Evolutionary conservation across 495 filamentous ascomycete genomes (phyloP).

Genomic region (Aspergillus diversus): DNA sequence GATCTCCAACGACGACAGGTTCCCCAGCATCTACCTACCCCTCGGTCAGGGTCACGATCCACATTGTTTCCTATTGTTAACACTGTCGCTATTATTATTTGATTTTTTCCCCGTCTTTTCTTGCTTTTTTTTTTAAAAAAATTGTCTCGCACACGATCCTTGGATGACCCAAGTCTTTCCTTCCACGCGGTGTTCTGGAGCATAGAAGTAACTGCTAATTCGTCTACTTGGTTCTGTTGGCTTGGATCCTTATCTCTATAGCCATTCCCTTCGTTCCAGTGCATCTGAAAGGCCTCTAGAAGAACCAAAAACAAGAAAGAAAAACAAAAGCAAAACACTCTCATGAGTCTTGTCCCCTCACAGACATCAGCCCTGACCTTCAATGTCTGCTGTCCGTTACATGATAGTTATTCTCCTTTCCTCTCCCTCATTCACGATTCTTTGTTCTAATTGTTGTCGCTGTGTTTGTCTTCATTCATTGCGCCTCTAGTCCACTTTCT

Average conservation of each 20-base stretch:
- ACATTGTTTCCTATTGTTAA: slow-evolving; percentile 26
- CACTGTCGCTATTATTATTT: slow-evolving; percentile 19
- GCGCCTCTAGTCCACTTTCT: slow-evolving; percentile 23
- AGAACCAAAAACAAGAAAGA: slow-evolving; percentile 4
- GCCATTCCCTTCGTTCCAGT: slow-evolving; percentile 13
- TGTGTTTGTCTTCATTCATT: slow-evolving; percentile 29
- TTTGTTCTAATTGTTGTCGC: slow-evolving; percentile 18
- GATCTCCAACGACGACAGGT: slow-evolving; percentile 26
- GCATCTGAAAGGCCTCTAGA: slow-evolving; percentile 6
- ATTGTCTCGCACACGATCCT: slow-evolving; percentile 15
- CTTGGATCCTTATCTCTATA: slow-evolving; percentile 17
- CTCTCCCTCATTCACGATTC: slow-evolving; percentile 23
- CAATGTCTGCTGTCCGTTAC: slow-evolving; percentile 32
- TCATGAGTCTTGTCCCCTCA: slow-evolving; percentile 17
- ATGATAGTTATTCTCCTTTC: slow-evolving; percentile 22
- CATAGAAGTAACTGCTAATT: slow-evolving; percentile 24
- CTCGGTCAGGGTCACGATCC: slow-evolving; percentile 24
- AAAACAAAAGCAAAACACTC: slow-evolving; percentile 10
- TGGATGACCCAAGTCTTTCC: slow-evolving; percentile 5
- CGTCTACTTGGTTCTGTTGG: slow-evolving; percentile 8
- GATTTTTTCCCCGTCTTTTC: slow-evolving; percentile 21
- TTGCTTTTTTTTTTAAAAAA: slow-evolving; percentile 21
- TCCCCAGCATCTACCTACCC: slow-evolving; percentile 23
- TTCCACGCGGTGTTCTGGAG: slow-evolving; percentile 19
- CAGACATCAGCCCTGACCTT: slow-evolving; percentile 23